phyloP scores from a whole-genome alignment of 1,284 basidiomycete genomes.

The Trichosporon coremiiforme region DNA sequence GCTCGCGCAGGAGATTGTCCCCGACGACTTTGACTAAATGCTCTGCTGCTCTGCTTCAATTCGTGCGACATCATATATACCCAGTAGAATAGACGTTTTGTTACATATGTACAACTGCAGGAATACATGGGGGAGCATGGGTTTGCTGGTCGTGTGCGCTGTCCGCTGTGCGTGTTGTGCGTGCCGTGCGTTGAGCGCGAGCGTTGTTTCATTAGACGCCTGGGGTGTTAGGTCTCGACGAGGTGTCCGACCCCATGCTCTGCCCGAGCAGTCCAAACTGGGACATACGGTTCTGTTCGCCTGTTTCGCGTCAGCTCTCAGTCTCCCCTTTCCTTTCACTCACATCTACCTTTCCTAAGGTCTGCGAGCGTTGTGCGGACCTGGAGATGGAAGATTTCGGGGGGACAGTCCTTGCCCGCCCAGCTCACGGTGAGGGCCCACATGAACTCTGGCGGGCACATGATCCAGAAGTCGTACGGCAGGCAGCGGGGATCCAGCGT shows the following conservation, averaged over 20 bases:
- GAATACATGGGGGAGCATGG: constrained; percentile 3
- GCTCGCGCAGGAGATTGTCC: constrained; percentile 51
- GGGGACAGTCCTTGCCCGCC: not conserved
- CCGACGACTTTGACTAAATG: constrained; percentile 27
- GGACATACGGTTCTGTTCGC: constrained; percentile 11
- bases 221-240: constrained; percentile 7
- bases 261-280: not conserved
- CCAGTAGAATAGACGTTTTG: constrained; percentile 11
- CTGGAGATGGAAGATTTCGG: constrained; percentile 16
- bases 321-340: not conserved
- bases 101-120: constrained; percentile 19
- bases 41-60: not conserved
- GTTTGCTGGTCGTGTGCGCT: not conserved
- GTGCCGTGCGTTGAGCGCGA: not conserved
- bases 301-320: not conserved
- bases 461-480: constrained; percentile 15
- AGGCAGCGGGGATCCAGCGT: constrained; percentile 17
- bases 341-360: constrained; percentile 7
- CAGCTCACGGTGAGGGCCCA: constrained; percentile 11
- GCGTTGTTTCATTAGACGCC: not conserved
- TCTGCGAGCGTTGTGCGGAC: constrained; percentile 14
- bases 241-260: not conserved
- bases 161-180: not conserved
- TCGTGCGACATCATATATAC: not conserved
- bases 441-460: constrained; percentile 19